Conservation (phyloP, 768 basidiomycete genomes). For the Suillus brevipes region DNA sequence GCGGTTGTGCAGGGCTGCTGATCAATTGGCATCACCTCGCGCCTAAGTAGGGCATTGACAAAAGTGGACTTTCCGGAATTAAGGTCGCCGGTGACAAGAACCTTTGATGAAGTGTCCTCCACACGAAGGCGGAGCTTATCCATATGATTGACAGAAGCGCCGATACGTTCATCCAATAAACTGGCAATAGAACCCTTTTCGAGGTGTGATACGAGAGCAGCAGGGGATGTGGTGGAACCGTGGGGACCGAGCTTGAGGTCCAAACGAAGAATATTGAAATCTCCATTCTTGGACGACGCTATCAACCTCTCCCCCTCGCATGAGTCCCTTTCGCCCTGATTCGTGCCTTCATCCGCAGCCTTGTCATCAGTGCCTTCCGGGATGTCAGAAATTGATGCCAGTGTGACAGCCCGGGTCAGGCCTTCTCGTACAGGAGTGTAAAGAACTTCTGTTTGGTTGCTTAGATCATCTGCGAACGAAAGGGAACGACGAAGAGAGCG, state of each 20-base stretch:
- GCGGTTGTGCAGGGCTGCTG: constrained; percentile 97
- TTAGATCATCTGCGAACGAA: constrained; percentile 84
- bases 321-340: constrained; percentile 23
- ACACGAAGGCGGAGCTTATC: constrained; percentile 84
- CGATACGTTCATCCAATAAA: constrained; percentile 84
- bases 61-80: constrained; percentile 99
- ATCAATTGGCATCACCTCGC: constrained; percentile 94
- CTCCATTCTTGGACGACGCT: constrained; percentile 45
- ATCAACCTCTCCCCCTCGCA: constrained; percentile 38
- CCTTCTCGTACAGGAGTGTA: constrained; percentile 50
- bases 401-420: constrained; percentile 58
- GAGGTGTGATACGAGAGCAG: constrained; percentile 83
- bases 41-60: constrained; percentile 90
- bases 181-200: constrained; percentile 93
- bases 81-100: constrained; percentile 96
- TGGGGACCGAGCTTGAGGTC: constrained; percentile 89
- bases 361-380: constrained; percentile 32
- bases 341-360: constrained; percentile 24
- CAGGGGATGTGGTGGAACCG: constrained; percentile 58
- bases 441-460: constrained; percentile 63
- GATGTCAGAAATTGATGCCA: constrained; percentile 51
- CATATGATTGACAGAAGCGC: constrained; percentile 72
- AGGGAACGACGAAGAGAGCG: constrained; percentile 65
- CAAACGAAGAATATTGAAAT: constrained; percentile 87
- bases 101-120: constrained; percentile 90